Percentiles rank a stretch among this genome's conserved stretches.
Conservation (phyloP, 73 alveolate species). For the Uronychia setigera region DNA sequence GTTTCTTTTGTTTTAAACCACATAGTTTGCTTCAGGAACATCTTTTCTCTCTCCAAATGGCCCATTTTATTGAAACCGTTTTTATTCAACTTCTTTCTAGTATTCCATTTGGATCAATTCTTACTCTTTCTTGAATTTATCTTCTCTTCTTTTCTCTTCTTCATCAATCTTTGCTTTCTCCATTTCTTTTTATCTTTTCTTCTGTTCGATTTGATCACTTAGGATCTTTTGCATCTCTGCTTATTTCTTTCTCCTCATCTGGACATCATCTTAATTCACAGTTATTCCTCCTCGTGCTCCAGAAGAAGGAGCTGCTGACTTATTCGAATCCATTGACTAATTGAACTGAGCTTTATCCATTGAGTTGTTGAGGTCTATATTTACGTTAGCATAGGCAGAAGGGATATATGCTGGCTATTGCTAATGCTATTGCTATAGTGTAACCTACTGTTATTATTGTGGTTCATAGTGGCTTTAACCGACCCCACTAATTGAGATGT, state of each 20-base stretch:
- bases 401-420: not conserved
- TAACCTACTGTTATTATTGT: too few species aligned
- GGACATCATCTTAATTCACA: not conserved
- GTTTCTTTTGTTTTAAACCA: not conserved
- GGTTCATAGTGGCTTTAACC: too few species aligned
- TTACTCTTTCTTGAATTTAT: constrained; percentile 16
- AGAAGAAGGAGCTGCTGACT: not conserved
- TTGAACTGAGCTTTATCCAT: not conserved
- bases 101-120: not conserved
- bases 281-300: constrained; percentile 1
- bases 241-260: not conserved
- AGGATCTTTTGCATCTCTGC: constrained; percentile 13
- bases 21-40: not conserved
- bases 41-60: not conserved
- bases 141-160: constrained; percentile 27
- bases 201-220: constrained; percentile 7
- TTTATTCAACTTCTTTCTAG: not conserved
- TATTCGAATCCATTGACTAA: too few species aligned
- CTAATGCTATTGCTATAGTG: not conserved
- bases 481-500: not conserved
- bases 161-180: constrained; percentile 1
- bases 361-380: not conserved
- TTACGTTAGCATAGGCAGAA: not conserved
- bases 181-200: constrained; percentile 8
- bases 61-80: constrained; percentile 5